phyloP scores from a whole-genome alignment of 1,284 basidiomycete genomes.

The Ustilago cynodontis region DNA sequence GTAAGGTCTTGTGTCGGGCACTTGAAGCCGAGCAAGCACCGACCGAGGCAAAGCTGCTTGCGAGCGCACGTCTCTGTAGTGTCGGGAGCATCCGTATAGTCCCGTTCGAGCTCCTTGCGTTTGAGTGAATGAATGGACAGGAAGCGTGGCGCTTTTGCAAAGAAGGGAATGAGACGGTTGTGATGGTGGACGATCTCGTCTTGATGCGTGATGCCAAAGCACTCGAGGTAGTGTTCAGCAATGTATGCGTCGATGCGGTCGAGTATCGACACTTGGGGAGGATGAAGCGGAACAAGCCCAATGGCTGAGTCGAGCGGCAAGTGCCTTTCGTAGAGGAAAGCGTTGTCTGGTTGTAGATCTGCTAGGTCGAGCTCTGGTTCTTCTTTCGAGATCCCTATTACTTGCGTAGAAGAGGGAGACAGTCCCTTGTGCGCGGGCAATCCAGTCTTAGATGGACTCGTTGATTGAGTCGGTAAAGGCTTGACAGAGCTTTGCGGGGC shows the following conservation, averaged over 20 bases:
- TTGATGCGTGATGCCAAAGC: conserved; percentile 34
- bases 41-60: conserved; percentile 35
- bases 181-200: conserved; percentile 32
- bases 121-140: conserved; percentile 46
- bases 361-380: conserved; percentile 23
- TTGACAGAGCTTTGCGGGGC: background rate
- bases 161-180: conserved; percentile 25
- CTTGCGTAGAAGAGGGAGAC: background rate
- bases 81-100: conserved; percentile 27
- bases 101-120: conserved; percentile 44
- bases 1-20: conserved; percentile 30
- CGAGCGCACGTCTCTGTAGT: conserved; percentile 37
- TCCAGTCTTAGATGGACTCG: background rate
- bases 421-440: background rate
- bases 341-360: conserved; percentile 37
- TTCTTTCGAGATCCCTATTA: conserved; percentile 4
- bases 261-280: conserved; percentile 2
- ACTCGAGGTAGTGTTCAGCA: conserved; percentile 32
- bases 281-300: conserved; percentile 8
- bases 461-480: background rate
- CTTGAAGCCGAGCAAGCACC: conserved; percentile 31
- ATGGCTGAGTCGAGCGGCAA: conserved; percentile 19
- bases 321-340: conserved; percentile 23
- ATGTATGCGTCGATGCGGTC: conserved; percentile 29
- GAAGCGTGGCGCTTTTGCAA: conserved; percentile 43